phyloP scores from a whole-genome alignment of 176 grass and related monocot species.

The Phyllostachys edulis region DNA sequence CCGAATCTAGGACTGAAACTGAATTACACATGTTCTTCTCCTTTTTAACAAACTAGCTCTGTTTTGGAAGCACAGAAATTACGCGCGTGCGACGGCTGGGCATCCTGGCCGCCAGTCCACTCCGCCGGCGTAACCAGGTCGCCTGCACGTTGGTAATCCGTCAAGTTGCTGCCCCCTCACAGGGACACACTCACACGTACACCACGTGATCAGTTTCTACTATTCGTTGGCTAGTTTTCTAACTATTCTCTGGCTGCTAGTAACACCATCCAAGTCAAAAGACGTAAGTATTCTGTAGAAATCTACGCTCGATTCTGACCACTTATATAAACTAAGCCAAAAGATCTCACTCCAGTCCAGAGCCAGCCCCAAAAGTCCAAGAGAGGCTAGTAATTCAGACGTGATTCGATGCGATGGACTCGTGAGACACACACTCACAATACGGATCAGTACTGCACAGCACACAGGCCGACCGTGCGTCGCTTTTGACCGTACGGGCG shows the following conservation, averaged over 20 bases:
- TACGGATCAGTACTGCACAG: neutral
- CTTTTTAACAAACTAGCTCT: neutral
- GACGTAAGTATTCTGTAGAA: neutral
- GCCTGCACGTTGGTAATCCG: neutral
- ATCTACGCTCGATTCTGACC: neutral
- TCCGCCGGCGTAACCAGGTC: neutral
- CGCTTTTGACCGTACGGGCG: neutral
- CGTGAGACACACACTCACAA: neutral
- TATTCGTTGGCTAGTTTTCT: neutral
- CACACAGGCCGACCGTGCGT: neutral
- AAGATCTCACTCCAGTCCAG: neutral
- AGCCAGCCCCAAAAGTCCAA: neutral
- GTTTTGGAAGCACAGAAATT: neutral
- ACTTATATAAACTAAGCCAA: neutral
- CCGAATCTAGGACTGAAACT: neutral
- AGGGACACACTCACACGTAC: neutral
- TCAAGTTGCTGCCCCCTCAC: neutral
- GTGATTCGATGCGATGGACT: neutral
- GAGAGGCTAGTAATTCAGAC: neutral
- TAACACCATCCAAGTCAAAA: neutral
- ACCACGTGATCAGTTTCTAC: neutral
- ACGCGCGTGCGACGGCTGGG: neutral
- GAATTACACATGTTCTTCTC: neutral
- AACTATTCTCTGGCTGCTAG: neutral
- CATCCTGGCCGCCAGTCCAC: neutral